These are phyloP conservation scores for Holtermannia corniformis DNA, from an alignment of 768 basidiomycete species.

Conservation along the genomic window DNA sequence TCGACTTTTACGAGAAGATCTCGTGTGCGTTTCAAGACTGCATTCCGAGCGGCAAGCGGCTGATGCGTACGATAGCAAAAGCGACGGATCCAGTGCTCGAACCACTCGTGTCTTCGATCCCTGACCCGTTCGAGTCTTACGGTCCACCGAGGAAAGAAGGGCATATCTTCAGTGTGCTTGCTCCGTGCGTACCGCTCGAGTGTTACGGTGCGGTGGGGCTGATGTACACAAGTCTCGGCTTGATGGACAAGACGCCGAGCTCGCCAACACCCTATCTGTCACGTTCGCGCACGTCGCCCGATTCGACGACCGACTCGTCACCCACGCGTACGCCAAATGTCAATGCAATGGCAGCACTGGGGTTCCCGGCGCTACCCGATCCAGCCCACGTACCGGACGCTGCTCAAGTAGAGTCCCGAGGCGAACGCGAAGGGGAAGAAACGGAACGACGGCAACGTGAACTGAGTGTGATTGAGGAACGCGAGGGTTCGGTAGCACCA, in stretches of 20 bases:
- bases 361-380: too few relatives aligned
- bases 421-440: too few relatives aligned
- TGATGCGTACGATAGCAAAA: slow-evolving; percentile 51
- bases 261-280: too few relatives aligned
- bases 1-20: slow-evolving; percentile 73
- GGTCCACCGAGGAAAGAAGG: slow-evolving; percentile 78
- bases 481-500: slow-evolving; percentile 1
- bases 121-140: slow-evolving; percentile 88
- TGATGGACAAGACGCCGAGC: slow-evolving; percentile 7
- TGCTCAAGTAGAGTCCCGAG: too few relatives aligned
- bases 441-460: too few relatives aligned
- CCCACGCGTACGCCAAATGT: too few relatives aligned
- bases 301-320: too few relatives aligned
- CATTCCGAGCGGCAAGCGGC: slow-evolving; percentile 39
- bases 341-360: too few relatives aligned
- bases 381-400: too few relatives aligned
- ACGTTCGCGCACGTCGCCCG: too few relatives aligned
- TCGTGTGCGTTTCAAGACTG: slow-evolving; percentile 19
- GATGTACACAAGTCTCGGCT: slow-evolving; percentile 2
- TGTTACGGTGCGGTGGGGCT: neutral
- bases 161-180: slow-evolving; percentile 85
- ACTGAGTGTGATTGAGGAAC: slow-evolving; percentile 38
- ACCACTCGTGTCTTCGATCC: slow-evolving; percentile 77
- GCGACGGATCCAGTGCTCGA: slow-evolving; percentile 73
- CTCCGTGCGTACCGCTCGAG: slow-evolving; percentile 47